Evolutionary conservation across 805 yeast species (phyloP), one percentile per base, ranked within the genome.

Genomic region (Blastobotrys attinorum): DNA sequence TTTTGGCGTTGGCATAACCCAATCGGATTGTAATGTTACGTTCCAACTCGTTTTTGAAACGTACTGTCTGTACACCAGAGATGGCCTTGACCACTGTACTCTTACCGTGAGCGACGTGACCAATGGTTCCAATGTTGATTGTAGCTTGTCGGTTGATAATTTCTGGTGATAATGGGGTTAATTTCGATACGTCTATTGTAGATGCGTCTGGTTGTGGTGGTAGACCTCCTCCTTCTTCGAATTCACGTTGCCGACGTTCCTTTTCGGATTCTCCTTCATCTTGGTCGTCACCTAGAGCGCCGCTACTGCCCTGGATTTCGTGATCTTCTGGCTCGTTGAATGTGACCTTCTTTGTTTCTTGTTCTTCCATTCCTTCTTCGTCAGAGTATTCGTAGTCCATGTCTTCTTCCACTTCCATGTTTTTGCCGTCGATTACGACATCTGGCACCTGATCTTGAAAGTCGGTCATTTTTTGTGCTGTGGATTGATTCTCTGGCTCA

Each of bases 1-100:
- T 92, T 66, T 92, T 92, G 44, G 99, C 99, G 63, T 92, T 92
- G 55, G 99, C 99, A 61, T 92, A 92, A 64, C 99, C 99, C 59
- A 92, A 76, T 69, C 94, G 92, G 65, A 92, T 92, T 59, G 99
- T 92, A 73, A 92, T 92, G 60, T 92, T 92, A 78, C 99, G 87
- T 75, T 92, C 98, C 62, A 92, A 76, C 72, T 92, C 99, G 71
- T 90, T 95, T 75, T 92, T 92, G 77, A 92, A 92, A 71, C 99
- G 83, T 52, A 92, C 99, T 17, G 99, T 92, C 66, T 94, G 98
- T 37, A 94, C 97, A 50, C 98, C 97, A 2, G 97, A 89, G 55
- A 92, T 92, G 51, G 96, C 45, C 67, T 89, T 82, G 35, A 87
- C 96, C 31, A 87, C 96, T 8, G 96, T 87, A 45, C 88, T 79